phyloP scores from a whole-genome alignment of 192 early-diverging fungal species.

The Umbelopsis vinacea region DNA sequence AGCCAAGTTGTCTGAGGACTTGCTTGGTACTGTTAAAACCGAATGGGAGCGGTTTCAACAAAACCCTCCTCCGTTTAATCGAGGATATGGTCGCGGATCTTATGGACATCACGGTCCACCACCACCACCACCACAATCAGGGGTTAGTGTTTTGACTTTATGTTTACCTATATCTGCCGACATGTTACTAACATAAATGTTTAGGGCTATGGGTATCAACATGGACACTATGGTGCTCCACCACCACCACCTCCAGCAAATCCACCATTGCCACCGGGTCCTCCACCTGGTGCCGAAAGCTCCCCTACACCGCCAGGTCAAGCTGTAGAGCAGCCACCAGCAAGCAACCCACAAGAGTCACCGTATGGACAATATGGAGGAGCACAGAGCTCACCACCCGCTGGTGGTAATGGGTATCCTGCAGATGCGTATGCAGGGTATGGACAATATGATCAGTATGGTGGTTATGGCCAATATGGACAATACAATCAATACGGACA shows the following conservation, averaged over 20 bases:
- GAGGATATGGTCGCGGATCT: slow-evolving; percentile 34
- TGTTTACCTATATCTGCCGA: not conserved
- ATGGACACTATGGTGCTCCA: slow-evolving; percentile 13
- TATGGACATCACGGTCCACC: slow-evolving; percentile 35
- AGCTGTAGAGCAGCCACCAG: not conserved
- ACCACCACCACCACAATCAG: too few relatives aligned
- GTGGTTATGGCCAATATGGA: slow-evolving; percentile 11
- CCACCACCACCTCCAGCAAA: slow-evolving; percentile 22
- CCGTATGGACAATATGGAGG: not conserved
- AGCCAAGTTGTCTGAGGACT: slow-evolving; percentile 68
- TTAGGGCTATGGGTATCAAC: slow-evolving; percentile 26
- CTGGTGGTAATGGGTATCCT: not conserved
- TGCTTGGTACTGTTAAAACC: slow-evolving; percentile 76
- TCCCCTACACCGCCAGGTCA: not conserved
- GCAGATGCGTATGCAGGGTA: slow-evolving; percentile 9
- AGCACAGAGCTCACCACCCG: not conserved
- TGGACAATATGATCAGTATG: slow-evolving; percentile 24
- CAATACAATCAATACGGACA: slow-evolving; percentile 5
- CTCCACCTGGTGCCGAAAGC: slow-evolving; percentile 3
- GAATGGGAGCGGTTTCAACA: slow-evolving; percentile 64
- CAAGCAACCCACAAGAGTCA: not conserved
- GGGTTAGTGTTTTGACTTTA: not conserved
- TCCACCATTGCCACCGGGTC: slow-evolving; percentile 25
- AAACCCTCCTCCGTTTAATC: slow-evolving; percentile 35
- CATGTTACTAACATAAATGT: slow-evolving; percentile 21